Conservation (phyloP, 305 asterid genomes). For the Fraxinus xanthoxyloides region DNA sequence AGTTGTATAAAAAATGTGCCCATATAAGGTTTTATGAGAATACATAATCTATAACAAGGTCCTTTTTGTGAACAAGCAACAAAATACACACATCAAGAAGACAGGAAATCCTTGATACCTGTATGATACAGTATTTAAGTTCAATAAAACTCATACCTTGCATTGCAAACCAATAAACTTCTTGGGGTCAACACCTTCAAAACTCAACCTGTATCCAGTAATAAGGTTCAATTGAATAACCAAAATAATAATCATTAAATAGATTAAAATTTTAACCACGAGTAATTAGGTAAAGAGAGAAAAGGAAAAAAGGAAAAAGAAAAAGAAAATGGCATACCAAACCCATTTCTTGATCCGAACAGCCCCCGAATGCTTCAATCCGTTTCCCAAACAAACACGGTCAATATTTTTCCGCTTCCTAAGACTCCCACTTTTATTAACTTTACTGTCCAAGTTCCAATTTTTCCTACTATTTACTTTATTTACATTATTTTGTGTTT, state of each 20-base stretch:
- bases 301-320: not conserved
- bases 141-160: conserved; percentile 54
- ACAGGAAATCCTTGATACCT: not conserved
- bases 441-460: conserved; percentile 22
- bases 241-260: conserved; percentile 13
- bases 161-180: conserved; percentile 74
- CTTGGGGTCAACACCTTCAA: conserved; percentile 69
- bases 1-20: not conserved
- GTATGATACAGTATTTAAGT: conserved; percentile 12
- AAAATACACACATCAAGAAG: not conserved
- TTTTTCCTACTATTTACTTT: conserved; percentile 25
- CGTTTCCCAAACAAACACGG: conserved; percentile 25
- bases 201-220: conserved; percentile 60
- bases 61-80: not conserved
- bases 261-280: not conserved
- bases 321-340: conserved; percentile 46
- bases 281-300: not conserved
- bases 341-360: conserved; percentile 66
- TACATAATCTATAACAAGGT: not conserved
- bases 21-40: not conserved
- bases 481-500: conserved; percentile 26
- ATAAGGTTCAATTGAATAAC: conserved; percentile 20
- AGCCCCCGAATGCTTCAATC: conserved; percentile 37
- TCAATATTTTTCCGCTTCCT: conserved; percentile 40
- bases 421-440: conserved; percentile 26